A percentile compares a stretch with the other conserved stretches of the same genome.
phyloP scores from a whole-genome alignment of 208 protist genomes.

The Leishmania tarentolae region DNA sequence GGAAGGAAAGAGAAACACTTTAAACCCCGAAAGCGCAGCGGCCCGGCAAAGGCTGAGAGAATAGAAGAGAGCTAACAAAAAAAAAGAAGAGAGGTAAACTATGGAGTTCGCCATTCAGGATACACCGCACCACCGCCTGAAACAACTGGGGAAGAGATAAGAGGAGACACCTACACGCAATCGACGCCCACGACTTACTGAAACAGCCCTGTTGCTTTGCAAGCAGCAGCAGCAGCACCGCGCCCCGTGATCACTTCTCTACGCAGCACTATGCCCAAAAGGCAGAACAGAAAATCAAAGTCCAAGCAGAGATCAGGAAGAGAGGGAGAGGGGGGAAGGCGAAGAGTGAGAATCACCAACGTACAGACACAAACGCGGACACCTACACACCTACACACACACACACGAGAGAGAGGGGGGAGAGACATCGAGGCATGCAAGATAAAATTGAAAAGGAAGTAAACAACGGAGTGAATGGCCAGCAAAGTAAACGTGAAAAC shows the following conservation, averaged over 20 bases:
- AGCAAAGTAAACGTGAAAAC: background rate
- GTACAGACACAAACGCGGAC: background rate
- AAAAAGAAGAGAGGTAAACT: background rate
- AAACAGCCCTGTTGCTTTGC: background rate
- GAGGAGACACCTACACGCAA: background rate
- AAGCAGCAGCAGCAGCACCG: background rate
- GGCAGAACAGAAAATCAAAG: background rate
- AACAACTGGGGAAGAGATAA: background rate
- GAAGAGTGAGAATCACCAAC: background rate
- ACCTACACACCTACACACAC: background rate
- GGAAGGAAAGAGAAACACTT: background rate
- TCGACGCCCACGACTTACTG: background rate
- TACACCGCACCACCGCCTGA: background rate
- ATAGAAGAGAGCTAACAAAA: background rate
- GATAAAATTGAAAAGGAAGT: conserved; percentile 10
- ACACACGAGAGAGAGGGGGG: background rate
- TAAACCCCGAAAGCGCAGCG: background rate
- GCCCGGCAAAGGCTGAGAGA: too few relatives aligned
- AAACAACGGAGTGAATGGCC: background rate
- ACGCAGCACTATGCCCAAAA: background rate
- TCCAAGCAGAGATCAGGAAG: background rate
- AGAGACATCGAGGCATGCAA: background rate
- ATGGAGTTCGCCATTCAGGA: background rate
- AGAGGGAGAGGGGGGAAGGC: background rate
- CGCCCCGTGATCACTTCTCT: background rate